phyloP scores from a whole-genome alignment of 108 stramenopile genomes.

The Cyclotella baltica region DNA sequence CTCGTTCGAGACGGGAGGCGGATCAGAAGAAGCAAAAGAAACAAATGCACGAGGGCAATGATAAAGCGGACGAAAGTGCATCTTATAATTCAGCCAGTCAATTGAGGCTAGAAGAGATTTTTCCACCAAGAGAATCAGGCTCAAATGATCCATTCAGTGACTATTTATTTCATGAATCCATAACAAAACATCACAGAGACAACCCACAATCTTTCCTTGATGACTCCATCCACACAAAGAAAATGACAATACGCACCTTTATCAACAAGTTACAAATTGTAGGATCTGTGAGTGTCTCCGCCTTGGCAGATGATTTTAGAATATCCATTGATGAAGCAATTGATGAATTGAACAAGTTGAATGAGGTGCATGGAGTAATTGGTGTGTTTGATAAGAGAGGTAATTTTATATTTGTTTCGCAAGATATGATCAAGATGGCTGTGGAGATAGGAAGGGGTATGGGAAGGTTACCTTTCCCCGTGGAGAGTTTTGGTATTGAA shows the following conservation, averaged over 20 bases:
- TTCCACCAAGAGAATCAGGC: conserved; percentile 11
- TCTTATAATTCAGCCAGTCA: not conserved
- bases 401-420: conserved; percentile 28
- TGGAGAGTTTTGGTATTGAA: not conserved
- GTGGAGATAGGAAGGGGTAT: conserved; percentile 3
- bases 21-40: conserved; percentile 28
- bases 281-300: conserved; percentile 34
- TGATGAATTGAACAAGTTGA: conserved; percentile 40
- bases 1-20: conserved; percentile 47
- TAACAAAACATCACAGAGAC: conserved; percentile 8
- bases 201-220: conserved; percentile 33
- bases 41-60: not conserved
- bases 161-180: conserved; percentile 23
- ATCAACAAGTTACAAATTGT: conserved; percentile 34
- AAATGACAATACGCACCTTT: conserved; percentile 54
- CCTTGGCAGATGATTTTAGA: conserved; percentile 53
- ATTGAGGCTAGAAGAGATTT: not conserved
- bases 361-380: conserved; percentile 35
- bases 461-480: conserved; percentile 13
- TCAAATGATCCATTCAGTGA: conserved; percentile 2
- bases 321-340: conserved; percentile 15
- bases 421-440: conserved; percentile 29
- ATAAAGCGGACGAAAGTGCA: not conserved
- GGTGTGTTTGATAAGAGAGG: conserved; percentile 37
- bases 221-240: conserved; percentile 26